Percentiles rank a stretch among this genome's conserved stretches.
phyloP scores from a whole-genome alignment of 495 filamentous ascomycete species.

The Hamigera avellanea region DNA sequence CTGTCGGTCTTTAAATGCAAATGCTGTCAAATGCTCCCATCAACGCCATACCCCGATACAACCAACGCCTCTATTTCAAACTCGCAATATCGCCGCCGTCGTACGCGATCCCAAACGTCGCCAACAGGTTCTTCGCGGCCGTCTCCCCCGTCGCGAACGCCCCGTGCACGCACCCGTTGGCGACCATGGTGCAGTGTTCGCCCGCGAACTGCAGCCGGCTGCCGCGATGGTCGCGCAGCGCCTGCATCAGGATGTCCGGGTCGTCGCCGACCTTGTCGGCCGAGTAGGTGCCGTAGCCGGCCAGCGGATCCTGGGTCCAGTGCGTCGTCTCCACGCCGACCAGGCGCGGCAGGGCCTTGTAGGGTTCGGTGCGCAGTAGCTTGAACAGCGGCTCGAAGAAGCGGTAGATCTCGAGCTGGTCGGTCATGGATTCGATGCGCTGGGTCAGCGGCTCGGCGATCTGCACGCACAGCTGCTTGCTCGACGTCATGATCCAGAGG shows the following conservation, averaged over 20 bases:
- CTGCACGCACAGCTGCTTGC: conserved; percentile 16
- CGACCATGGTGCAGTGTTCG: conserved; percentile 13
- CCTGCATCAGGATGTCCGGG: conserved; percentile 7
- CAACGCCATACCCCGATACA: no score
- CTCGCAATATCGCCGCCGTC: conserved; percentile 2
- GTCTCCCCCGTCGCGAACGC: conserved; percentile 14
- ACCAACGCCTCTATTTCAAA: conserved; percentile 16
- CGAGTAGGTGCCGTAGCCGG: conserved; percentile 14
- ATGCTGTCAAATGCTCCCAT: no score
- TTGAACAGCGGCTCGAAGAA: conserved; percentile 18
- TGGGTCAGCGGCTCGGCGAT: conserved; percentile 15
- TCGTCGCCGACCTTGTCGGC: conserved; percentile 16
- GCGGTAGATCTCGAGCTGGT: conserved; percentile 10
- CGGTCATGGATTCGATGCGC: conserved; percentile 13
- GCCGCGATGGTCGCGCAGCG: conserved; percentile 8
- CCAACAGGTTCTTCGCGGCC: conserved; percentile 10
- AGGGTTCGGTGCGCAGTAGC: conserved; percentile 12
- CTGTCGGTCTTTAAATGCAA: no score
- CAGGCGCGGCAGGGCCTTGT: conserved; percentile 13
- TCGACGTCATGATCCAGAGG: conserved; percentile 13
- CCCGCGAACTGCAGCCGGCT: conserved; percentile 15
- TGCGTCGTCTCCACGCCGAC: conserved; percentile 15
- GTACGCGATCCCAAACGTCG: conserved; percentile 9
- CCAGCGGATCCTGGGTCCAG: conserved; percentile 16
- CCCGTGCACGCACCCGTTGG: conserved; percentile 15